Evolutionary conservation across 352 stramenopile species (phyloP), one percentile per base, ranked within the genome.

Genomic region (Phytopythium mirpurense): DNA sequence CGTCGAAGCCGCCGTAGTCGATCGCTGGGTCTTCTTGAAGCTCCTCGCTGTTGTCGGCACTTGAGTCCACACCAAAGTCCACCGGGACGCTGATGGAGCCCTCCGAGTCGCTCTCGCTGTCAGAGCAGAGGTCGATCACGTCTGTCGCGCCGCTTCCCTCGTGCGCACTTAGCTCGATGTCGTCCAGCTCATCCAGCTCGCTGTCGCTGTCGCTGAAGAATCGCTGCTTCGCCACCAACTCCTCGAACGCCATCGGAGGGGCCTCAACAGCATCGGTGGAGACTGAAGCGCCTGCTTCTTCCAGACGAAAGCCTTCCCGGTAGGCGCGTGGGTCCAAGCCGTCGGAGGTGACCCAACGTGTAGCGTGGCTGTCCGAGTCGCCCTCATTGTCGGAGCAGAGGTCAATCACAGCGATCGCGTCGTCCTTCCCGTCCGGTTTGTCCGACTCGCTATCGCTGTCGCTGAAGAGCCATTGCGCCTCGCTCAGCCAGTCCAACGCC

Each of bases 131-230:
- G 10, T 44, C 38, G 9, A 44, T 16, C 7, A 44, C n/a, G n/a
- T 19, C 10, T 7, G 9, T 19, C 14, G 34, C 34, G 11, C n/a
- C 12, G 34, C 34, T 14, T n/a, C n/a, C 34, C 7, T 44, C 38
- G 38, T 19, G 9, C 4, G 19, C 7, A 19, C 9, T 27, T 3
- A 12, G 14, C 7, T 44, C 38, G n/a, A 44, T 44, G 7, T 27
- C 38, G 38, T 44, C 38, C 38, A 44, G 38, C 38, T 44, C 38
- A 10, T 44, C 38, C 3, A 10, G 38, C 18, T 24, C 8, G 12
- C 36, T 41, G n/a, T 19, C 19, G n/a, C n/a, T 44, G n/a, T 44
- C 38, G 38, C 38, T 44, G 38, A 44, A 44, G 38, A 44, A 44
- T 9, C 12, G 38, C 38, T 10, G 9, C 19, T 10, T 12, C 7